Evolutionary conservation across 768 basidiomycete genomes (phyloP).

Genomic region (Mycena olivaceomarginata): DNA sequence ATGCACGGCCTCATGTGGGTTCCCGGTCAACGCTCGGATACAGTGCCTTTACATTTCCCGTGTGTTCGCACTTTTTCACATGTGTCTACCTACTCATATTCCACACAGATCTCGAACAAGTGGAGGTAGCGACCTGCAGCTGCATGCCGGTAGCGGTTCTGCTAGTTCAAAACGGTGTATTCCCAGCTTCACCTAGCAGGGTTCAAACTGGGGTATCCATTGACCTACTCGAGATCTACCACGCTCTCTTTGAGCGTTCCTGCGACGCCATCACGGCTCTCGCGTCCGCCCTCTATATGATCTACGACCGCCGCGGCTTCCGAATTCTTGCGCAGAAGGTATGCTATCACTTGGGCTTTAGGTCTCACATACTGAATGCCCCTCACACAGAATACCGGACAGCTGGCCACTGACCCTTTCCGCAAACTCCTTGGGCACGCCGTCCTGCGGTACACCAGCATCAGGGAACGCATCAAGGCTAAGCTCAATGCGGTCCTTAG

Average conservation of each 20-base stretch:
- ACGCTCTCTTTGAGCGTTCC: slow-evolving; percentile 35
- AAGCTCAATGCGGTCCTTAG: slow-evolving; percentile 31
- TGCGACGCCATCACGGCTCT: slow-evolving; percentile 54
- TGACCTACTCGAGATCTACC: slow-evolving; percentile 10
- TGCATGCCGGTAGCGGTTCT: neutral
- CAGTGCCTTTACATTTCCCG: no score
- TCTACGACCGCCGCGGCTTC: slow-evolving; percentile 54
- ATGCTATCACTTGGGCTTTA: neutral
- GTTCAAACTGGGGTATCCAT: slow-evolving; percentile 1
- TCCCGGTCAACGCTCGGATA: no score
- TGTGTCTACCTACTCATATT: no score
- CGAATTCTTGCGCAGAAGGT: slow-evolving; percentile 33
- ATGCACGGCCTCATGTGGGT: no score
- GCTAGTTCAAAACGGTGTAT: neutral
- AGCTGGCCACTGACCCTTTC: slow-evolving; percentile 53
- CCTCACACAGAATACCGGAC: neutral
- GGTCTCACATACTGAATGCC: no score
- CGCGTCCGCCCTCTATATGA: slow-evolving; percentile 48
- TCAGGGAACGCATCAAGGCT: slow-evolving; percentile 43
- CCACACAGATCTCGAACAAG: neutral
- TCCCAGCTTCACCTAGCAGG: neutral
- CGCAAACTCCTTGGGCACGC: slow-evolving; percentile 47
- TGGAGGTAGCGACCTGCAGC: neutral
- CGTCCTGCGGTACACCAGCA: slow-evolving; percentile 54
- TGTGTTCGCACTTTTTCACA: no score